phyloP scores from a whole-genome alignment of 163 green algal genomes.

The Scenedesmus sp. region DNA sequence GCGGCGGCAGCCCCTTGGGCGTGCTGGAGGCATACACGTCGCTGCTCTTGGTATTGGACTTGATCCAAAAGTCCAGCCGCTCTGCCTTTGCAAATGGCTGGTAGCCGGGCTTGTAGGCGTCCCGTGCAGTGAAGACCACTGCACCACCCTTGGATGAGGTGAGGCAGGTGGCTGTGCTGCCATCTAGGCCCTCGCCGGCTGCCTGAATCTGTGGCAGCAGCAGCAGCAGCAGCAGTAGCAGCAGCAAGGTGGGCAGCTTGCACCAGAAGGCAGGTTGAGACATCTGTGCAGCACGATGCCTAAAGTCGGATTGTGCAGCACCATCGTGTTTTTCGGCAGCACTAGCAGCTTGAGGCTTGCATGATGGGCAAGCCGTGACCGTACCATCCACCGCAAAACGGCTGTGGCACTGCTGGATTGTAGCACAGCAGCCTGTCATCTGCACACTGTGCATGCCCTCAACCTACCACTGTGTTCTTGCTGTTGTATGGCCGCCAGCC shows the following conservation, averaged over 20 bases:
- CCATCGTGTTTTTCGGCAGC: too few relatives aligned
- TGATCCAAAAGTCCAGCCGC: conserved; percentile 59
- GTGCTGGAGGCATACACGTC: conserved; percentile 56
- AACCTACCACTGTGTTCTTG: conserved; percentile 37
- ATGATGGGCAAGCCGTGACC: too few relatives aligned
- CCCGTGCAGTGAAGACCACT: not conserved
- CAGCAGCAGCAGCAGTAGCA: not conserved
- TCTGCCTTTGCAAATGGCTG: conserved; percentile 55
- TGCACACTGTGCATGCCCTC: not conserved
- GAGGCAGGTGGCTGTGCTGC: conserved; percentile 22
- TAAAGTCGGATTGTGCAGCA: too few relatives aligned
- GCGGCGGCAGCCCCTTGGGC: conserved; percentile 14
- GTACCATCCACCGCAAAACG: too few relatives aligned
- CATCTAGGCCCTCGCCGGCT: conserved; percentile 9
- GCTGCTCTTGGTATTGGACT: conserved; percentile 54
- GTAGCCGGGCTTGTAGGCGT: conserved; percentile 50
- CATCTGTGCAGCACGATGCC: too few relatives aligned
- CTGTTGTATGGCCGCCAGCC: conserved; percentile 38
- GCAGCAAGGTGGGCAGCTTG: not conserved
- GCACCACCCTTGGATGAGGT: conserved; percentile 32
- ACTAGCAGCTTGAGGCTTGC: too few relatives aligned
- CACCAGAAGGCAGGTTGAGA: not conserved
- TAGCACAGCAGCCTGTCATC: too few relatives aligned
- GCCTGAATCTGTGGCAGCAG: conserved; percentile 1
- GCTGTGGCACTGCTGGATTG: too few relatives aligned